These are phyloP conservation scores for Coemansia aciculifera DNA, from an alignment of 192 early-diverging fungal genomes.

Conservation along the genomic window DNA sequence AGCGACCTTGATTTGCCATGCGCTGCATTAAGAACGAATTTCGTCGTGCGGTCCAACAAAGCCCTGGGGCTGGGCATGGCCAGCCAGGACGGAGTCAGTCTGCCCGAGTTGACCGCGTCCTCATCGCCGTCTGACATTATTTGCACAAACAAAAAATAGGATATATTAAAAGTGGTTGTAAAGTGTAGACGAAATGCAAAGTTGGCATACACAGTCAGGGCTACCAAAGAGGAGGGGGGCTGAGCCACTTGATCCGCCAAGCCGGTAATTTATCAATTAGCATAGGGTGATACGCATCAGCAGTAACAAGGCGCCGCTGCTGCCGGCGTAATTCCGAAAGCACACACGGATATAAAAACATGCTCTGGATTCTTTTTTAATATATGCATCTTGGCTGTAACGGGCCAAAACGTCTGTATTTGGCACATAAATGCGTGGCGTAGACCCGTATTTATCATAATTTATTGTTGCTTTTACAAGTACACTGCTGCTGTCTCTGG, in stretches of 20 bases:
- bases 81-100: constrained; percentile 22
- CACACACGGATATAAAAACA: background rate
- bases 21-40: constrained; percentile 49
- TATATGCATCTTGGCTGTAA: background rate
- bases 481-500: too few species aligned
- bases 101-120: constrained; percentile 2
- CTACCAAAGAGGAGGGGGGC: background rate
- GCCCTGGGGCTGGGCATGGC: constrained; percentile 26
- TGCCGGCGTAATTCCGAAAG: background rate
- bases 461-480: background rate
- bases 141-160: background rate
- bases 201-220: background rate
- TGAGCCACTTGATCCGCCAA: background rate
- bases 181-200: background rate
- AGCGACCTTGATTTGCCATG: constrained; percentile 49
- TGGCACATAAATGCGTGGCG: background rate
- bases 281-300: background rate
- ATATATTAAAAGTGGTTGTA: background rate
- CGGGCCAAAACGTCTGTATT: background rate
- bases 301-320: background rate
- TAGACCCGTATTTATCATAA: background rate
- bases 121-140: constrained; percentile 36
- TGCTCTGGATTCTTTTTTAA: background rate
- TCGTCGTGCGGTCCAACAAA: constrained; percentile 41
- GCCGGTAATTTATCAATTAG: background rate